These are phyloP conservation scores for Ammopiptanthus mongolicus DNA, from an alignment of 306 rosid species.

Conservation along the genomic window DNA sequence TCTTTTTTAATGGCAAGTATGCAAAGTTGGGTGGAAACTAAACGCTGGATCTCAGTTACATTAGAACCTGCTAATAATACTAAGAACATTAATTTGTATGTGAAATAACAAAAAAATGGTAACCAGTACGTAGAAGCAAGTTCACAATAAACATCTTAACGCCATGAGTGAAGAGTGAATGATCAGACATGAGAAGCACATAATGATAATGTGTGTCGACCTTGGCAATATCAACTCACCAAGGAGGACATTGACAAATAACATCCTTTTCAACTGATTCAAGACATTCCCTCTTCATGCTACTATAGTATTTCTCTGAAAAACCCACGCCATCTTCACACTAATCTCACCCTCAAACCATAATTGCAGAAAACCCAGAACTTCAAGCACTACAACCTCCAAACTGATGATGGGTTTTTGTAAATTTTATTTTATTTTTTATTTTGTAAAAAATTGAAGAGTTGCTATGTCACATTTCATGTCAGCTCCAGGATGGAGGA, in stretches of 20 bases:
- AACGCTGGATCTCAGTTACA: neutral
- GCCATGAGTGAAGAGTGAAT: constrained; percentile 69
- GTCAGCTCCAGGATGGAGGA: no score
- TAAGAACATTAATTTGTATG: neutral
- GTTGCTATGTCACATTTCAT: no score
- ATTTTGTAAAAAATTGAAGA: no score
- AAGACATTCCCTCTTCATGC: constrained; percentile 61
- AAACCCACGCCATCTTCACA: no score
- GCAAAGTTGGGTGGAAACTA: neutral
- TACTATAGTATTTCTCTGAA: no score
- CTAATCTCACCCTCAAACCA: no score
- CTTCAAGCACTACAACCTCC: no score
- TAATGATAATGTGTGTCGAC: constrained; percentile 49
- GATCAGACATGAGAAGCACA: constrained; percentile 76
- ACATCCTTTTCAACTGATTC: constrained; percentile 52
- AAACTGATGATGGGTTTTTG: no score
- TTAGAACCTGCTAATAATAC: neutral
- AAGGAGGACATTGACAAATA: constrained; percentile 63
- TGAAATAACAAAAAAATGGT: neutral
- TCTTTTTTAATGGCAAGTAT: neutral
- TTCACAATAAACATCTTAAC: no score
- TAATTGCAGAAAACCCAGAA: no score
- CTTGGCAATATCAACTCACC: constrained; percentile 73
- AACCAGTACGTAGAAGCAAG: no score
- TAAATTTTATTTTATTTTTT: no score